A percentile compares a stretch with the other conserved stretches of the same genome.
Conservation (phyloP, 129 eudicot species). For the Helichrysum umbraculigerum region DNA sequence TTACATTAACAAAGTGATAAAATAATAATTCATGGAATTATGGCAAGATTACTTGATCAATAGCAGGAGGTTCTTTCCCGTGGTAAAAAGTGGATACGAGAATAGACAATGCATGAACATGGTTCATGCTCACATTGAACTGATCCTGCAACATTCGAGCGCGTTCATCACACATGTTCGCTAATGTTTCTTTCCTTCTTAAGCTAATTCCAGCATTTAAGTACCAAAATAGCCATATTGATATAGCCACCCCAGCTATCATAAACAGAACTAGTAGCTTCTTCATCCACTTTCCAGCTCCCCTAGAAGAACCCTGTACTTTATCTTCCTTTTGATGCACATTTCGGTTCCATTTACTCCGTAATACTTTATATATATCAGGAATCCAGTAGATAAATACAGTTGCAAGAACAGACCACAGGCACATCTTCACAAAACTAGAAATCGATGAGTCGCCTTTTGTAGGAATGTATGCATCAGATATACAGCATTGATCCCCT, state of each 20-base stretch:
- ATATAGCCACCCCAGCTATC: slow-evolving; percentile 44
- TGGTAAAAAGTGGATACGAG: slow-evolving; percentile 87
- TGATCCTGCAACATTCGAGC: slow-evolving; percentile 97
- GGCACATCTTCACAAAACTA: slow-evolving; percentile 35
- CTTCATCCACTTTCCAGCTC: slow-evolving; percentile 65
- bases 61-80: slow-evolving; percentile 78
- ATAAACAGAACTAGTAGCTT: slow-evolving; percentile 51
- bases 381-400: slow-evolving; percentile 40
- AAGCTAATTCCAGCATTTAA: slow-evolving; percentile 42
- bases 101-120: slow-evolving; percentile 83
- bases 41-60: slow-evolving; percentile 61
- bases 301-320: slow-evolving; percentile 42
- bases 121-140: slow-evolving; percentile 96
- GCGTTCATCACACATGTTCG: slow-evolving; percentile 90
- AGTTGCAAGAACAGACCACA: slow-evolving; percentile 46
- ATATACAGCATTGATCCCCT: slow-evolving; percentile 29
- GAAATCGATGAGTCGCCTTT: background rate
- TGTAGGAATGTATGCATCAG: background rate
- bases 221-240: slow-evolving; percentile 58
- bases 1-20: background rate
- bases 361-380: slow-evolving; percentile 27
- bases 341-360: slow-evolving; percentile 36
- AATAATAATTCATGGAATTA: background rate
- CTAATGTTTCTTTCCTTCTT: slow-evolving; percentile 68
- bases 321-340: slow-evolving; percentile 39